Base-by-base conservation (phyloP, 345 rosid species). In the Cardiospermum halicacabum region DNA sequence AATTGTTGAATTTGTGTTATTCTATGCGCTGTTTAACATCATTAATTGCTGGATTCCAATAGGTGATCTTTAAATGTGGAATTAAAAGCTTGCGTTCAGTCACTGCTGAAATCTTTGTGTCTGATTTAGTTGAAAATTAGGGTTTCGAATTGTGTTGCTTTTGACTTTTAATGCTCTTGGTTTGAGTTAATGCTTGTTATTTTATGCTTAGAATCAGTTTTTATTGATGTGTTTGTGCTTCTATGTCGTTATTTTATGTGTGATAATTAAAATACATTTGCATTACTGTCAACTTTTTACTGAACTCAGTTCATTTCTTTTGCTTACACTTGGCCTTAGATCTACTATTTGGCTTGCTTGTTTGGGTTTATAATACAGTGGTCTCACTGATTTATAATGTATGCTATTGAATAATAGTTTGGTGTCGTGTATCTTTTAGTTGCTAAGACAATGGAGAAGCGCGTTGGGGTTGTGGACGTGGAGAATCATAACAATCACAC, bases 131-230 rank as follows among this genome's bases (percentile, higher is more conserved):
- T 58, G 60, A 39, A 67, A 66, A 63, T 55, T 82, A 80, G 81
- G 88, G 87, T 81, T 85, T 83, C 72, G 2, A 18, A 61, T 55
- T 32, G 24, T 19, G 54, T 65, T 69, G 34, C 67, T 39, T 72
- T 66, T 37, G 56, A 53, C 54, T 32, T 47, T 66, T 65, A 34
- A 31, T 74, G 53, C 19, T 32, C 50, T 71, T 56, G n/a, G n/a
- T 62, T 28, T 64, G 66, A 62, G 45, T 25, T 28, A 58, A 43
- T 45, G 26, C 56, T 27, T 72, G 78, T 84, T 71, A 88, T 85
- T 82, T 83, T 74, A 85, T 85, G 95, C 75, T 66, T 24, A 24
- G 56, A 72, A 67, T 78, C 67, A 54, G 60, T 34, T 4, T 42
- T 62, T 42, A 21, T 65, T 15, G 43, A 2, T 13, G 8, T 8